Conservation (phyloP, 495 filamentous ascomycete genomes). For the Talaromyces ruber region DNA sequence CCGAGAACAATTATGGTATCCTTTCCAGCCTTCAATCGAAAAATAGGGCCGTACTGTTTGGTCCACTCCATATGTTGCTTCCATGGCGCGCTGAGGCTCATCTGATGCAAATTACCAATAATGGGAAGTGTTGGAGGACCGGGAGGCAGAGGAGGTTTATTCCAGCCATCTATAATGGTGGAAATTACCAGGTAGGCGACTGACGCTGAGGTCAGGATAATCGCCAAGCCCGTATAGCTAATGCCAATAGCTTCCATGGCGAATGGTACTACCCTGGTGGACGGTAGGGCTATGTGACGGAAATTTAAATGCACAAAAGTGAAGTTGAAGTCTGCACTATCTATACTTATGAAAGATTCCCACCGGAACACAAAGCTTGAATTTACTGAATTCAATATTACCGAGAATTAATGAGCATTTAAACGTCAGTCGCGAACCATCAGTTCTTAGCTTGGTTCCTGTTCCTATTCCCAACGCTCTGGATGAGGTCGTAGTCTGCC, state of each 20-base stretch:
- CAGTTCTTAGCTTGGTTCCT: neutral
- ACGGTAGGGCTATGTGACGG: neutral
- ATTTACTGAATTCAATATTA: neutral
- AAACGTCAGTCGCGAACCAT: neutral
- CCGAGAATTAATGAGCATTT: neutral
- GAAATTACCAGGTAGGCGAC: neutral
- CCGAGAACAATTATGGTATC: conserved; percentile 16
- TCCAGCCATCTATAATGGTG: neutral
- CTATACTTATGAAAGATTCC: neutral
- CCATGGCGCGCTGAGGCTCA: conserved; percentile 1
- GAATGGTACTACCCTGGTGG: neutral
- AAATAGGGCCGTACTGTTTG: conserved; percentile 12
- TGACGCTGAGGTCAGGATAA: neutral
- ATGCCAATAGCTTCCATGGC: neutral
- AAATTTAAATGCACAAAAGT: neutral
- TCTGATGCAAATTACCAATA: conserved; percentile 27
- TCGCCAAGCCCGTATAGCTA: neutral
- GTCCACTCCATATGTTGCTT: conserved; percentile 9
- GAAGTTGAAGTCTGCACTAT: neutral
- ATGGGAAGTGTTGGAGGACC: conserved; percentile 28
- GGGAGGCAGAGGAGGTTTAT: conserved; percentile 20
- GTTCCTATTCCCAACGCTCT: neutral
- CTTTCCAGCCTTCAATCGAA: conserved; percentile 14
- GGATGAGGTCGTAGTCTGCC: neutral
- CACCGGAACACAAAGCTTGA: neutral